A percentile compares a stretch with the other conserved stretches of the same genome.
Evolutionary conservation across 306 rosid species (phyloP).

Genomic region (Vigna angularis): DNA sequence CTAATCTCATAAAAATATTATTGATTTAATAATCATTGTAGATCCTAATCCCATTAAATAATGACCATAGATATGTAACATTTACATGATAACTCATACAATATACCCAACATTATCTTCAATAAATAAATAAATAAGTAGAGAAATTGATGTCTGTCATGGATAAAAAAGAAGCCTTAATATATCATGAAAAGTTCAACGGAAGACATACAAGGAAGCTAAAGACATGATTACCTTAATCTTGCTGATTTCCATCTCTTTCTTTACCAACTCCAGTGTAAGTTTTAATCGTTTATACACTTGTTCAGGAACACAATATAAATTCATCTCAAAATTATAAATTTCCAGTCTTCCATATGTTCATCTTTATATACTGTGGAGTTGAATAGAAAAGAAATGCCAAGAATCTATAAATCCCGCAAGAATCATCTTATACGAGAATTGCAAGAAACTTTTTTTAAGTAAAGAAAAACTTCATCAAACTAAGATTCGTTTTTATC

Average conservation of each 20-base stretch:
- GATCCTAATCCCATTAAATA: no score
- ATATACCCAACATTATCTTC: no score
- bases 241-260: slow-evolving; percentile 98
- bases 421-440: background rate
- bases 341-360: slow-evolving; percentile 25
- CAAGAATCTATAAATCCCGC: background rate
- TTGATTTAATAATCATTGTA: no score
- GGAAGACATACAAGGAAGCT: slow-evolving; percentile 2
- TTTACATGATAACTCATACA: no score
- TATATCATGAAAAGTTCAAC: slow-evolving; percentile 25
- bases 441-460: slow-evolving; percentile 3
- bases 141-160: no score
- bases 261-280: slow-evolving; percentile 92
- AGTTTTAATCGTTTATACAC: slow-evolving; percentile 88
- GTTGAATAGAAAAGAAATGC: slow-evolving; percentile 5
- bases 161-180: background rate
- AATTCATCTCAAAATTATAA: slow-evolving; percentile 33
- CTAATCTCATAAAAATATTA: no score
- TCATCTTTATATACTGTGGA: slow-evolving; percentile 19
- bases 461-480: slow-evolving; percentile 18
- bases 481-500: background rate
- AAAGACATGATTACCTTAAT: slow-evolving; percentile 72
- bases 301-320: slow-evolving; percentile 51
- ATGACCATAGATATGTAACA: no score
- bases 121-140: no score